These are phyloP conservation scores for Fabrea salina DNA, from an alignment of 169 alveolate genomes.

Conservation along the genomic window DNA sequence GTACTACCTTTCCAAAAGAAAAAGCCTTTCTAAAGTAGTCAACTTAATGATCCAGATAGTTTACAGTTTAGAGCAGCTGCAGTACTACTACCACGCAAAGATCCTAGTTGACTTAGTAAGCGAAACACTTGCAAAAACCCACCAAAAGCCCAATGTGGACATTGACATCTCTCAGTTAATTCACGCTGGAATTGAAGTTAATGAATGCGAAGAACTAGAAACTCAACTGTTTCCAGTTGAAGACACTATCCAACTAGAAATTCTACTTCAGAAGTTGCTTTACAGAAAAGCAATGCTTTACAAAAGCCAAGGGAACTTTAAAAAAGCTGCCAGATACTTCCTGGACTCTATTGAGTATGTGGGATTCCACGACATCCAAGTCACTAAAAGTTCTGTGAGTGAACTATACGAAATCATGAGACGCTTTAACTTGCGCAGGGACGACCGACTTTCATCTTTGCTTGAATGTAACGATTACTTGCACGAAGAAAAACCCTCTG, in stretches of 20 bases:
- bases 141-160: conserved; percentile 8
- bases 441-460: neutral
- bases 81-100: neutral
- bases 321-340: conserved; percentile 7
- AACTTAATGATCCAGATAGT: neutral
- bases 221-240: neutral
- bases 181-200: neutral
- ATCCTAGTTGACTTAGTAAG: neutral
- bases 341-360: conserved; percentile 10
- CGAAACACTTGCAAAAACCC: conserved; percentile 9
- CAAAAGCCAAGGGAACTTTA: neutral
- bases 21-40: neutral
- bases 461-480: neutral
- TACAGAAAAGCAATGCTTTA: neutral
- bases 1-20: no score
- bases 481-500: neutral
- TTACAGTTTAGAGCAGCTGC: neutral
- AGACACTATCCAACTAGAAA: neutral
- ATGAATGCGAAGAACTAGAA: neutral
- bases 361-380: neutral
- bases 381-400: neutral
- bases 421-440: neutral
- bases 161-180: neutral
- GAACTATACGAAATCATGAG: neutral
- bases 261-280: neutral